Conservation (phyloP, 176 grass and related monocot genomes). For the Musa schizocarpa region DNA sequence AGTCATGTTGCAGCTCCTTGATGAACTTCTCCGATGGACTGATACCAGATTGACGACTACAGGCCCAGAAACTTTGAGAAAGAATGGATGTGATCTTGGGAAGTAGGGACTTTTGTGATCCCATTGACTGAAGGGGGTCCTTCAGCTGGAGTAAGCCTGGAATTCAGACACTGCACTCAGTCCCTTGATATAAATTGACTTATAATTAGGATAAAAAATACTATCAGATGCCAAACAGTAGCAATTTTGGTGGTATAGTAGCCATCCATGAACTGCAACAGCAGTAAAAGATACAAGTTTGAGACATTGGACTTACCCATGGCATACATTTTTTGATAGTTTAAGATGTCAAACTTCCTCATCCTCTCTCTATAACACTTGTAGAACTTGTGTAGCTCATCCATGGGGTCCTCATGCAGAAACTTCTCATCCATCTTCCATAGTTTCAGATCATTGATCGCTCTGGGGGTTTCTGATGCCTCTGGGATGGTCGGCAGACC, state of each 20-base stretch:
- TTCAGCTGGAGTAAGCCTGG: slow-evolving; percentile 27
- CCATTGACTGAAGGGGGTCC: slow-evolving; percentile 34
- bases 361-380: slow-evolving; percentile 92
- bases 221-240: too few relatives aligned
- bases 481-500: slow-evolving; percentile 77
- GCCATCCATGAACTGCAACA: slow-evolving; percentile 28
- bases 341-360: slow-evolving; percentile 88
- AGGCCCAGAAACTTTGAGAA: slow-evolving; percentile 46
- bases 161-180: too few relatives aligned
- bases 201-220: too few relatives aligned
- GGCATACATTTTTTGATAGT: slow-evolving; percentile 95
- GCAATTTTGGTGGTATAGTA: too few relatives aligned
- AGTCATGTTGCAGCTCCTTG: slow-evolving; percentile 60
- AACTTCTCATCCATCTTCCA: slow-evolving; percentile 77
- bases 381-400: slow-evolving; percentile 92
- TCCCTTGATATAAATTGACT: too few relatives aligned
- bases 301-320: slow-evolving; percentile 42
- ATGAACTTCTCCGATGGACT: slow-evolving; percentile 55
- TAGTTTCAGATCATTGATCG: slow-evolving; percentile 67
- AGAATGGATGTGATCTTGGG: slow-evolving; percentile 59
- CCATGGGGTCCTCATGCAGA: slow-evolving; percentile 64
- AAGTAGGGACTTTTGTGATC: slow-evolving; percentile 36
- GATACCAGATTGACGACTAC: slow-evolving; percentile 28
- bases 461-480: slow-evolving; percentile 71
- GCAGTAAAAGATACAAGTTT: slow-evolving; percentile 15